Base-by-base conservation (phyloP, 2,329 filamentous ascomycete genomes). In the Fusarium sp. region DNA sequence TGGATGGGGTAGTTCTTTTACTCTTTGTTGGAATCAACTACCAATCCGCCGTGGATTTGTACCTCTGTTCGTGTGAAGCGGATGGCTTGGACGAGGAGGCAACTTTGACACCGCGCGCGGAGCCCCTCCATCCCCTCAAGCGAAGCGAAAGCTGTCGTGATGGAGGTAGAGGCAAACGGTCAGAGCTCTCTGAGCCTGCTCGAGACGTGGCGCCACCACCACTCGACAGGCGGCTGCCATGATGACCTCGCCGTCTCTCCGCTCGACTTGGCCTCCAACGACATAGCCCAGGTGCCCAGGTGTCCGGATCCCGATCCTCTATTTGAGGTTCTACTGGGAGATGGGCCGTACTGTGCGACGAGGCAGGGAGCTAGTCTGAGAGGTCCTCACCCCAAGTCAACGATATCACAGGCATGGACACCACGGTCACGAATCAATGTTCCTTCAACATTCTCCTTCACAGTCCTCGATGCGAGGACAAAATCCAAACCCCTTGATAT, bases 101-200 rank as follows among this genome's bases (percentile, higher is more conserved):
- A 69, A 35, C 69, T 73, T 66, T 78, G 66, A 78, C 66, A 52
- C 24, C 61, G 66, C 65, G 66, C 66, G 59, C 63, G 74, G 72
- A 76, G 75, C 65, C 64, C 66, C 66, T 65, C 70, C 64, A 67
- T 64, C 67, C 68, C 67, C 67, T 69, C 56, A 69, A 47, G 40
- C 75, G 73, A 73, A 76, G 75, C 66, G 69, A 47, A 69, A 73
- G 71, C 73, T 76, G 67, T 78, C 56, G 75, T 70, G 31, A 78
- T 78, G 75, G 76, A 78, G 69, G 70, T 78, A 70, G 76, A 75
- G 61, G 58, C 74, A 14, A 77, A 69, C 54, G 67, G 69, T n/a
- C 75, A 77, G 72, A 76, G 42, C 60, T 74, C 77, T 52, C 70
- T 75, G 35, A 72, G 70, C 57, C 63, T 77, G 57, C 72, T 78